Percentiles rank a stretch among this genome's conserved stretches.
phyloP scores from a whole-genome alignment of 352 stramenopile genomes.

The Phytophthora sojae region DNA sequence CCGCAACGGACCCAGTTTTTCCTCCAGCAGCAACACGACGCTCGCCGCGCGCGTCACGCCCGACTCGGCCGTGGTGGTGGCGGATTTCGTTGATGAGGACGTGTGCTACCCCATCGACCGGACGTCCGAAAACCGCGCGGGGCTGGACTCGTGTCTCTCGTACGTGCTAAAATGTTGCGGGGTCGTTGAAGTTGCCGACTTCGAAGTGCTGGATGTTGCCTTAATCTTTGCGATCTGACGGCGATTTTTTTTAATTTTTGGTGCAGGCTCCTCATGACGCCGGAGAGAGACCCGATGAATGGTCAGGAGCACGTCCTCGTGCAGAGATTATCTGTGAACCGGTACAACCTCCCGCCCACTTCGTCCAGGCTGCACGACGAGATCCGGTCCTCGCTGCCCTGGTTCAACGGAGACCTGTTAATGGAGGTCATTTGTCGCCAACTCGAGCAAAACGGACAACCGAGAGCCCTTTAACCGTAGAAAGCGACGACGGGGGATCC shows the following conservation, averaged over 20 bases:
- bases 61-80: conserved; percentile 47
- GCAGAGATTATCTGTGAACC: conserved; percentile 52
- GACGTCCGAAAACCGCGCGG: conserved; percentile 29
- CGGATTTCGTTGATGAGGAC: conserved; percentile 61
- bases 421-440: conserved; percentile 64
- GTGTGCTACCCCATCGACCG: conserved; percentile 38
- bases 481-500: no score
- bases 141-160: conserved; percentile 43
- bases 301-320: conserved; percentile 53
- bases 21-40: conserved; percentile 50
- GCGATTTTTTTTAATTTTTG: conserved; percentile 5
- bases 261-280: conserved; percentile 45
- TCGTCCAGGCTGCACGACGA: conserved; percentile 55
- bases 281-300: conserved; percentile 37
- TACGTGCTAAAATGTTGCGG: conserved; percentile 26
- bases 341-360: conserved; percentile 61
- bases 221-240: conserved; percentile 20
- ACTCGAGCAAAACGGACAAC: conserved; percentile 38
- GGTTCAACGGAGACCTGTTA: conserved; percentile 67
- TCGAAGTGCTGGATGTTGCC: background rate
- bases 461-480: conserved; percentile 2
- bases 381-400: conserved; percentile 54
- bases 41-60: conserved; percentile 40
- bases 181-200: conserved; percentile 28
- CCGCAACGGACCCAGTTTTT: conserved; percentile 47